Percentiles rank a stretch among this genome's conserved stretches.
Evolutionary conservation across 1,284 basidiomycete genomes (phyloP).

Genomic region (Pseudozyma sp.): DNA sequence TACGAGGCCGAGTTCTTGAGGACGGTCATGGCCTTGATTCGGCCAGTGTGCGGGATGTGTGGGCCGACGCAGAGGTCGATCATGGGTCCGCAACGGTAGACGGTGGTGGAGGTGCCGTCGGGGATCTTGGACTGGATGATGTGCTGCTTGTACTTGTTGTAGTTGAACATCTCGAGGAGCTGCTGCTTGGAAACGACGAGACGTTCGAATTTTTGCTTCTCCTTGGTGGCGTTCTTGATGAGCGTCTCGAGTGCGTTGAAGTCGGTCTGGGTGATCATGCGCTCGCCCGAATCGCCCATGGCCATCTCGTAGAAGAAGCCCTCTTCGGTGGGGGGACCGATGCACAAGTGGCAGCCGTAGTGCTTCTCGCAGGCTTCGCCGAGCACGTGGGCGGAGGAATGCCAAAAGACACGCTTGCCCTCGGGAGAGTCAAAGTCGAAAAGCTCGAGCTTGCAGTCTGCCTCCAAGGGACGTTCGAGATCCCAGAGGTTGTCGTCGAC

Average conservation of each 20-base stretch:
- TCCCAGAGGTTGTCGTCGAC: conserved; percentile 94
- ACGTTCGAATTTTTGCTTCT: conserved; percentile 97
- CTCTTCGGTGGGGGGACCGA: conserved; percentile 96
- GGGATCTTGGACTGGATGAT: conserved; percentile 96
- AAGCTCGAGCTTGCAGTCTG: conserved; percentile 82
- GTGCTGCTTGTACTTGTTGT: conserved; percentile 99
- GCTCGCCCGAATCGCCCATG: conserved; percentile 67
- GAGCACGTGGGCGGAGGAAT: conserved; percentile 98
- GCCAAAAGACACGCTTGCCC: conserved; percentile 92
- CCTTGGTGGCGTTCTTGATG: conserved; percentile 88
- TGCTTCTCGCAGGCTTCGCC: conserved; percentile 96
- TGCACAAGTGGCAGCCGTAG: conserved; percentile 96
- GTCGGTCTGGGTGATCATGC: conserved; percentile 73
- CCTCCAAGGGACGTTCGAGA: conserved; percentile 90
- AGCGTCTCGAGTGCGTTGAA: conserved; percentile 91
- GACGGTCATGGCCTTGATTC: conserved; percentile 80
- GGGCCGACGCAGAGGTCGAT: conserved; percentile 97
- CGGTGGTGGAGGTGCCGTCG: conserved; percentile 95
- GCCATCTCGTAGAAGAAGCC: conserved; percentile 99
- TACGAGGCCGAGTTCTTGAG: conserved; percentile 91
- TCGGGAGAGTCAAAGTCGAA: conserved; percentile 95
- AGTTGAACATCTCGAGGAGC: conserved; percentile 97
- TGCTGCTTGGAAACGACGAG: conserved; percentile 92
- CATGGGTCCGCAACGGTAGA: conserved; percentile 98
- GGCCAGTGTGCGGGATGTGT: conserved; percentile 96